Conservation (phyloP, 2,329 filamentous ascomycete genomes). For the Aspergillus awamori region DNA sequence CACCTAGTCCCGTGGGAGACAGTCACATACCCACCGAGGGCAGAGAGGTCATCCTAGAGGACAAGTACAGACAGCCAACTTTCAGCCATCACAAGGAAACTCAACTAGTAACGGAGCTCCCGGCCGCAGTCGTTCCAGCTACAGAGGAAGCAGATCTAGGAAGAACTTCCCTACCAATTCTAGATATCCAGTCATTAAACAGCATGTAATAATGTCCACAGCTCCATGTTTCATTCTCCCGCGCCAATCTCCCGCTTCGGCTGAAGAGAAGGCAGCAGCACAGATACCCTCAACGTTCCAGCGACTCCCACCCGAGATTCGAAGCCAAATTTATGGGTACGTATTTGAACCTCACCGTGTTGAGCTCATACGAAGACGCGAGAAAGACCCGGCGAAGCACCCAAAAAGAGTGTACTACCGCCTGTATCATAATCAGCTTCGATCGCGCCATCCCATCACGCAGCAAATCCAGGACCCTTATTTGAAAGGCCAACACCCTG, state of each 20-base stretch:
- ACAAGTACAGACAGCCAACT: too few relatives aligned
- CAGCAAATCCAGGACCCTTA: constrained; percentile 1
- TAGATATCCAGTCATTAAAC: too few relatives aligned
- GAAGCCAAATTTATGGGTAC: constrained; percentile 68
- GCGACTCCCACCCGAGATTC: constrained; percentile 66
- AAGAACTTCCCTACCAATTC: too few relatives aligned
- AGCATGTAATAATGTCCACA: background rate
- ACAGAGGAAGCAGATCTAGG: too few relatives aligned
- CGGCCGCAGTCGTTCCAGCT: too few relatives aligned
- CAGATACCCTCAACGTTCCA: background rate
- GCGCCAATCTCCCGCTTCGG: background rate
- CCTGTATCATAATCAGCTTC: constrained; percentile 57
- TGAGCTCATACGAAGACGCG: constrained; percentile 18
- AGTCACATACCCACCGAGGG: too few relatives aligned
- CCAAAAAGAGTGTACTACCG: constrained; percentile 64
- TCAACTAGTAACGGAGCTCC: too few relatives aligned
- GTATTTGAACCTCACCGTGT: constrained; percentile 53
- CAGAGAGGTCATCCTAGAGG: too few relatives aligned
- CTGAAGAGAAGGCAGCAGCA: background rate
- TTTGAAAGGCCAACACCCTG: too few relatives aligned
- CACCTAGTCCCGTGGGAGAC: too few relatives aligned
- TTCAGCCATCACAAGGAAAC: too few relatives aligned
- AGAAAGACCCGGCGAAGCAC: constrained; percentile 32
- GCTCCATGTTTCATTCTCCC: background rate
- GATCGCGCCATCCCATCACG: constrained; percentile 23